phyloP scores from a whole-genome alignment of 2,329 filamentous ascomycete genomes.

The Penicillium expansum region DNA sequence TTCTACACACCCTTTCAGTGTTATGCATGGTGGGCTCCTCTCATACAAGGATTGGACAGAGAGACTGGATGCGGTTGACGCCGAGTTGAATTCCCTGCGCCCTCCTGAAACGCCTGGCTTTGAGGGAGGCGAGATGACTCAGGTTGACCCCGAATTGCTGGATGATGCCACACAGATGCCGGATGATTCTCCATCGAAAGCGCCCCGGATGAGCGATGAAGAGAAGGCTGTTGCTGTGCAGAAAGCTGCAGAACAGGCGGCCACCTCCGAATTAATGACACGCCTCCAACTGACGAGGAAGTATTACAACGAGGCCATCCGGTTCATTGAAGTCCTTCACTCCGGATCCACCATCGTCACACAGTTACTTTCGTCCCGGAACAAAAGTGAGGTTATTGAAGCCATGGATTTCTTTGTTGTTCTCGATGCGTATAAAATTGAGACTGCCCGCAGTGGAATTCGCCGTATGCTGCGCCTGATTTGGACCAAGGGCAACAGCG shows the following conservation, averaged over 20 bases:
- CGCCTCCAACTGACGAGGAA: slow-evolving; percentile 83
- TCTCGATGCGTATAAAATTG: slow-evolving; percentile 92
- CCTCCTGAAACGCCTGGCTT: slow-evolving; percentile 72
- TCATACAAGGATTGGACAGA: slow-evolving; percentile 81
- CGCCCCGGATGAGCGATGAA: slow-evolving; percentile 70
- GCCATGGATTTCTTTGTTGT: slow-evolving; percentile 98
- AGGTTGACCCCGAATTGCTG: slow-evolving; percentile 72
- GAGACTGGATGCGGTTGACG: slow-evolving; percentile 76
- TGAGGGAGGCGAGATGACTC: slow-evolving; percentile 64
- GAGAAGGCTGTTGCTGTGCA: slow-evolving; percentile 69
- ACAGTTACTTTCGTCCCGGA: slow-evolving; percentile 86
- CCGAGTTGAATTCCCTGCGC: slow-evolving; percentile 75
- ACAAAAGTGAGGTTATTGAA: slow-evolving; percentile 98
- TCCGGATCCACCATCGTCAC: slow-evolving; percentile 76
- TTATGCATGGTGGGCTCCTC: slow-evolving; percentile 85
- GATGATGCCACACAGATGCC: slow-evolving; percentile 85
- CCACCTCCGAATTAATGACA: slow-evolving; percentile 81
- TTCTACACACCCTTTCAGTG: slow-evolving; percentile 89
- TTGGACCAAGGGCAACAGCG: slow-evolving; percentile 99
- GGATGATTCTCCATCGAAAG: slow-evolving; percentile 62
- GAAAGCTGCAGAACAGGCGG: slow-evolving; percentile 81
- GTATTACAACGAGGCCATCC: slow-evolving; percentile 89
- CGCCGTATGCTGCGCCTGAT: slow-evolving; percentile 93
- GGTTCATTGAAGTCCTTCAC: slow-evolving; percentile 89
- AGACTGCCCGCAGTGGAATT: slow-evolving; percentile 89